Conservation (phyloP, 805 yeast species). For the Cyberlindnera xishuangbannaensis region DNA sequence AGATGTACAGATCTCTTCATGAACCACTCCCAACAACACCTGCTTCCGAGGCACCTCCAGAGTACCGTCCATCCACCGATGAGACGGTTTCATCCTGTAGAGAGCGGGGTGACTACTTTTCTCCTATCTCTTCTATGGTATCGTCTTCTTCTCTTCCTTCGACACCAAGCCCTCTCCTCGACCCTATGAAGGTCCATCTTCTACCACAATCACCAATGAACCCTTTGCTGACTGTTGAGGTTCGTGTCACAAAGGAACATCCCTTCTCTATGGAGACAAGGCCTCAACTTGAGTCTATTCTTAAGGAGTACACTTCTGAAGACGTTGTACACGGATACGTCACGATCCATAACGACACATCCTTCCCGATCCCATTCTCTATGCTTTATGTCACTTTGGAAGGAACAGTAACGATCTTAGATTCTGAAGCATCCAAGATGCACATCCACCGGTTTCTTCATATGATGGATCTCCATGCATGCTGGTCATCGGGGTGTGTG, state of each 20-base stretch:
- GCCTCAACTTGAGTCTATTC: constrained; percentile 27
- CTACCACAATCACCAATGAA: constrained; percentile 29
- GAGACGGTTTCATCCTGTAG: not conserved
- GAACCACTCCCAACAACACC: constrained; percentile 34
- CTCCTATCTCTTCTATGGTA: too few species aligned
- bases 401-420: constrained; percentile 32
- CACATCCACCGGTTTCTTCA: constrained; percentile 44
- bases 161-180: constrained; percentile 1
- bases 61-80: constrained; percentile 14
- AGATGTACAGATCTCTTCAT: constrained; percentile 50
- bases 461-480: constrained; percentile 56
- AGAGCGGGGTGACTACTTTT: not conserved
- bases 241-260: constrained; percentile 45
- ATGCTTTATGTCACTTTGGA: constrained; percentile 51
- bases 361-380: constrained; percentile 48
- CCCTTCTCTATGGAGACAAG: constrained; percentile 38
- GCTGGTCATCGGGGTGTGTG: constrained; percentile 44
- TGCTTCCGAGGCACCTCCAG: constrained; percentile 30
- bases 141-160: too few species aligned
- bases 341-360: constrained; percentile 41
- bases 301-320: constrained; percentile 60
- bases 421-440: constrained; percentile 28
- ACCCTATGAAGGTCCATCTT: constrained; percentile 32
- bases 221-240: constrained; percentile 40
- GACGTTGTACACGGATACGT: constrained; percentile 60